These are phyloP conservation scores for Neurospora hispaniola DNA, from an alignment of 495 filamentous ascomycete genomes.

Conservation along the genomic window DNA sequence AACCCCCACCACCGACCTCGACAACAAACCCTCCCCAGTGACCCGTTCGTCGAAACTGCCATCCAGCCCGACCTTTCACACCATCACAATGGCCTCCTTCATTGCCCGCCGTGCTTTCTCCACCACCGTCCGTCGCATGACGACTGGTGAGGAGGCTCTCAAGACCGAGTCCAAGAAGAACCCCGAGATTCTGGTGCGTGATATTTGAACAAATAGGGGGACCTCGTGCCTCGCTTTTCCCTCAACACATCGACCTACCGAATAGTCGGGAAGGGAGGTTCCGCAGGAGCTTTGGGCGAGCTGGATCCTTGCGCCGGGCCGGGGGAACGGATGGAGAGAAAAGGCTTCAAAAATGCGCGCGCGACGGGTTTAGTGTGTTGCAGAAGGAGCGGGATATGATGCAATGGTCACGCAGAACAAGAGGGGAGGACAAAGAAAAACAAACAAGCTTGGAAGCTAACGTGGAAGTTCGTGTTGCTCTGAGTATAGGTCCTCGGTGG, in stretches of 20 bases:
- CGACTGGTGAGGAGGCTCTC: slow-evolving; percentile 29
- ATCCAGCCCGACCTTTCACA: not conserved
- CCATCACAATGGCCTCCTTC: slow-evolving; percentile 34
- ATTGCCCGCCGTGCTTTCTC: slow-evolving; percentile 38
- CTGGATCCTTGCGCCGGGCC: not conserved
- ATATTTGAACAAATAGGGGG: slow-evolving; percentile 8
- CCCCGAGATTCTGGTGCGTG: slow-evolving; percentile 41
- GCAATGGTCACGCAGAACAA: not conserved
- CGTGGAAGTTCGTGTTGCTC: slow-evolving; percentile 1
- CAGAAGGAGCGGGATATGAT: not conserved
- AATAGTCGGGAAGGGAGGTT: not conserved
- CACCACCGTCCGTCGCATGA: slow-evolving; percentile 34
- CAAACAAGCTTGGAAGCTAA: slow-evolving; percentile 9
- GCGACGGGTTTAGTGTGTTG: not conserved
- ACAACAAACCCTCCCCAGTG: slow-evolving; percentile 8
- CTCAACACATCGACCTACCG: not conserved
- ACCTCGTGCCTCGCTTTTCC: not conserved
- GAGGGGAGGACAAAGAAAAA: not conserved
- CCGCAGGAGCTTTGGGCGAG: not conserved
- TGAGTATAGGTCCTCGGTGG: slow-evolving; percentile 64
- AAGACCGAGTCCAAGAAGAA: slow-evolving; percentile 42
- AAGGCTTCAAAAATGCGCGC: not conserved
- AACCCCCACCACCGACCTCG: slow-evolving; percentile 5
- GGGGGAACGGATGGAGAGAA: not conserved
- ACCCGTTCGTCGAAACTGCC: not conserved